Conservation (phyloP, 805 yeast species). For the Metschnikowia shivogae region DNA sequence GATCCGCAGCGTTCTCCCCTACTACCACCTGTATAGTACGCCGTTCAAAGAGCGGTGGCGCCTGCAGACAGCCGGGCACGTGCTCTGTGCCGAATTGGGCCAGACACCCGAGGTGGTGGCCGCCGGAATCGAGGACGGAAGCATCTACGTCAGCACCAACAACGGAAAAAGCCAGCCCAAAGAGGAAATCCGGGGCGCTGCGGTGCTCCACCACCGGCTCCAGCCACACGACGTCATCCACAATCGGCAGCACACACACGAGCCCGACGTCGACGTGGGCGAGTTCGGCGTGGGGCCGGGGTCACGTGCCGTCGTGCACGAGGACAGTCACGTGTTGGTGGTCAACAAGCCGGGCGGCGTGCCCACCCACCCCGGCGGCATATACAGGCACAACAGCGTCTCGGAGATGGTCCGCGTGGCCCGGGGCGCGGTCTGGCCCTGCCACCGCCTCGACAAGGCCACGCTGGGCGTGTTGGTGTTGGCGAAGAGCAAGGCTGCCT, state of each 20-base stretch:
- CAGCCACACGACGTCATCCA: conserved; percentile 27
- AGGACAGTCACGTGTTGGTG: conserved; percentile 38
- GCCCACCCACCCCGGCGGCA: conserved; percentile 52
- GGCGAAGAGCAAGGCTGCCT: conserved; percentile 33
- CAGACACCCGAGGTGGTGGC: conserved; percentile 22
- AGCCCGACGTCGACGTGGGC: conserved; percentile 31
- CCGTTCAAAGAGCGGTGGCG: conserved; percentile 39
- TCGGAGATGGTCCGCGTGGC: conserved; percentile 39
- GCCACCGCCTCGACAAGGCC: conserved; percentile 48
- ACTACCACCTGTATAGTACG: conserved; percentile 28
- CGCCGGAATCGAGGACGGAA: conserved; percentile 22
- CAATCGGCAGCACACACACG: conserved; percentile 42
- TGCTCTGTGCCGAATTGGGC: conserved; percentile 33
- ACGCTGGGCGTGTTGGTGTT: conserved; percentile 50
- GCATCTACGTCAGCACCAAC: conserved; percentile 22
- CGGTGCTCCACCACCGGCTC: conserved; percentile 5
- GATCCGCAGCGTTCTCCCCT: conserved; percentile 34
- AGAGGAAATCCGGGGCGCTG: conserved; percentile 1
- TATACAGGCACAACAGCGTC: conserved; percentile 40
- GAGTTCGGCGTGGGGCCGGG: conserved; percentile 13
- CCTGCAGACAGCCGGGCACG: conserved; percentile 28
- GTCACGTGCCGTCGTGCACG: conserved; percentile 23
- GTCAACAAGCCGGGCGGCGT: conserved; percentile 50
- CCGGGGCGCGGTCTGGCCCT: conserved; percentile 31
- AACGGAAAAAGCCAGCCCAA: conserved; percentile 12